These are phyloP conservation scores for Trichophyton rubrum DNA, from an alignment of 2,329 filamentous ascomycete genomes.

Conservation along the genomic window DNA sequence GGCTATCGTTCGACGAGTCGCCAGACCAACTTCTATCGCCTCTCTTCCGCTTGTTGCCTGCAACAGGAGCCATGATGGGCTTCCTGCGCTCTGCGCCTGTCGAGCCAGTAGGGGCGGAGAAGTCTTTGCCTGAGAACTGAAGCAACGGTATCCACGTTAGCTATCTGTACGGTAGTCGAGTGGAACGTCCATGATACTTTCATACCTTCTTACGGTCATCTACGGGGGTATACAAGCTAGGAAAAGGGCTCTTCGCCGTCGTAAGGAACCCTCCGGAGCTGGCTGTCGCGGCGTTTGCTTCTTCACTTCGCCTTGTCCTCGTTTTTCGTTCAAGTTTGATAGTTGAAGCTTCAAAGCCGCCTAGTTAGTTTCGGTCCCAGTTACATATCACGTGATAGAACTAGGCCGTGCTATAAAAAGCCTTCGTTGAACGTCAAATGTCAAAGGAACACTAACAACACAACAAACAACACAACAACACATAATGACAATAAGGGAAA, in stretches of 20 bases:
- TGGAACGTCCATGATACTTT: background rate
- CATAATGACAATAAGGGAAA: no score
- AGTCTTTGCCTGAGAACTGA: background rate
- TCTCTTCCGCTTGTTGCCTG: slow-evolving; percentile 45
- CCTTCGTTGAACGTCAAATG: background rate
- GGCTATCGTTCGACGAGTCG: slow-evolving; percentile 29
- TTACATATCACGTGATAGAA: no score
- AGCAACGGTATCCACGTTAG: background rate
- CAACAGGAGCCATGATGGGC: slow-evolving; percentile 39
- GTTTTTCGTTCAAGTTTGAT: background rate
- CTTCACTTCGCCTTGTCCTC: background rate
- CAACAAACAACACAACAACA: background rate
- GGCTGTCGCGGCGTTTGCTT: background rate
- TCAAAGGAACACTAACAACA: background rate
- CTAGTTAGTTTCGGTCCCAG: no score
- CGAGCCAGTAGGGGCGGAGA: background rate
- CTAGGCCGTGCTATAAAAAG: no score
- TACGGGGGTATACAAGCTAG: background rate
- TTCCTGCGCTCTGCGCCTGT: slow-evolving; percentile 5
- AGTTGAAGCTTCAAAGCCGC: background rate
- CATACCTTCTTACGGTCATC: background rate
- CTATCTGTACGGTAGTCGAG: background rate
- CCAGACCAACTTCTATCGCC: slow-evolving; percentile 34
- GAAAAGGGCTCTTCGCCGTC: background rate
- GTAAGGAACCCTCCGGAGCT: background rate